Evolutionary conservation across 2,329 filamentous ascomycete genomes (phyloP).

Genomic region (Neonectria sp.): DNA sequence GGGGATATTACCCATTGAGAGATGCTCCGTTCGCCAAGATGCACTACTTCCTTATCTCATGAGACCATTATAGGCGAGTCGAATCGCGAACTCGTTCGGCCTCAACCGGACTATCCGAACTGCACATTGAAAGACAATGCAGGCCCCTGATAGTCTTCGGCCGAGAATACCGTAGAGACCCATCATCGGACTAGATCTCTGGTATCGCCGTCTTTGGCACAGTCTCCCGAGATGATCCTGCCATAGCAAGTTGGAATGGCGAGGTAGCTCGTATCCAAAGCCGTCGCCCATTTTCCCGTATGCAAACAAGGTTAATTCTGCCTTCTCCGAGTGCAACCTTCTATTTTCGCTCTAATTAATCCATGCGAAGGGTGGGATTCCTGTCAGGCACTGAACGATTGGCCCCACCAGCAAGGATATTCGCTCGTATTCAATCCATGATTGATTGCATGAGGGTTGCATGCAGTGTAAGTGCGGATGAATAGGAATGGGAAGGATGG

Average conservation of each 20-base stretch:
- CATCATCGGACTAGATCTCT: no score
- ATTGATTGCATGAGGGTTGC: constrained; percentile 4
- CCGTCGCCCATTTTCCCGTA: neutral
- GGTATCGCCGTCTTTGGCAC: neutral
- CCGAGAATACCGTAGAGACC: neutral
- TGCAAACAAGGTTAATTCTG: constrained; percentile 1
- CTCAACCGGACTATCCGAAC: neutral
- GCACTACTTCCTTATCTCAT: constrained; percentile 2
- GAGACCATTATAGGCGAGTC: neutral
- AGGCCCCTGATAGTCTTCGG: neutral
- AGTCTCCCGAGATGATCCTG: neutral
- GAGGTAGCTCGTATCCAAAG: constrained; percentile 8
- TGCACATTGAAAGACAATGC: neutral
- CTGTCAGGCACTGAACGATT: constrained; percentile 2
- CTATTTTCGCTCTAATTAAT: constrained; percentile 12
- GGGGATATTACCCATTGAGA: constrained; percentile 4
- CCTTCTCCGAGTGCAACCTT: neutral
- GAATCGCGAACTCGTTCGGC: neutral
- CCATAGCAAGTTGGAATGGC: neutral
- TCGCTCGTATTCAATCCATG: constrained; percentile 10
- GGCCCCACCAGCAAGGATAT: neutral
- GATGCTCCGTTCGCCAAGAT: constrained; percentile 6
- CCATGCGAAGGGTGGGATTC: constrained; percentile 3
- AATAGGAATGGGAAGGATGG: neutral
- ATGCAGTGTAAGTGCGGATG: constrained; percentile 1